Percentiles rank a stretch among this genome's conserved stretches.
These are phyloP conservation scores for Chrysochromulina parva DNA, from an alignment of 78 protist genomes.

Conservation along the genomic window DNA sequence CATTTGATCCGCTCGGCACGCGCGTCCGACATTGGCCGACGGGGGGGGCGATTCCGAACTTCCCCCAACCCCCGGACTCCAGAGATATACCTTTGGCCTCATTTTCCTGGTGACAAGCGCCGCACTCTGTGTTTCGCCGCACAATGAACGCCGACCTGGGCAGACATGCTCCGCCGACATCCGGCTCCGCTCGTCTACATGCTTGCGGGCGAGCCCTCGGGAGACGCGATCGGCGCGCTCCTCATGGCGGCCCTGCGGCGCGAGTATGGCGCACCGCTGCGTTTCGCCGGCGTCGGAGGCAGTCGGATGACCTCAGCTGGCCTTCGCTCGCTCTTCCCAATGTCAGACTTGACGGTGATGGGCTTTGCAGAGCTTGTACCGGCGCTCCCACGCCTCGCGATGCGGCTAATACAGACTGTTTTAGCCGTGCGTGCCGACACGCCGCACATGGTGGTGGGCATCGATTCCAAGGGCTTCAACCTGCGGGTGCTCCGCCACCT, in stretches of 20 bases:
- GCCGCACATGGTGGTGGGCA: background rate
- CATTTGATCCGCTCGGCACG: background rate
- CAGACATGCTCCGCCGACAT: too few relatives aligned
- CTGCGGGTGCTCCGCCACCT: background rate
- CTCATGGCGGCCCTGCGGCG: background rate
- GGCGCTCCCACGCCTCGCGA: background rate
- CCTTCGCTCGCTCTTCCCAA: background rate
- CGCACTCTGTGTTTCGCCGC: too few relatives aligned
- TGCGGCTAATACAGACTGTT: background rate
- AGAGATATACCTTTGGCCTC: too few relatives aligned
- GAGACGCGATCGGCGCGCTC: background rate
- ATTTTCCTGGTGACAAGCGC: too few relatives aligned
- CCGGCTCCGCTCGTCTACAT: background rate
- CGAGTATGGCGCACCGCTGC: background rate
- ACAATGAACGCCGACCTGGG: too few relatives aligned
- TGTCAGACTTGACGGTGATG: background rate
- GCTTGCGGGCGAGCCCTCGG: background rate
- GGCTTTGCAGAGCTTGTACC: background rate
- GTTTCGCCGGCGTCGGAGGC: background rate
- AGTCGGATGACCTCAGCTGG: background rate
- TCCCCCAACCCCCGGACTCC: too few relatives aligned
- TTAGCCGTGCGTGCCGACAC: background rate
- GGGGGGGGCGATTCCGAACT: too few relatives aligned
- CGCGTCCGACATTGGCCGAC: too few relatives aligned
- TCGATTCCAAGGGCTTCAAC: slow-evolving; percentile 20